Percentiles rank a stretch among this genome's conserved stretches.
phyloP scores from a whole-genome alignment of 768 basidiomycete genomes.

The Gyrodon lividus region DNA sequence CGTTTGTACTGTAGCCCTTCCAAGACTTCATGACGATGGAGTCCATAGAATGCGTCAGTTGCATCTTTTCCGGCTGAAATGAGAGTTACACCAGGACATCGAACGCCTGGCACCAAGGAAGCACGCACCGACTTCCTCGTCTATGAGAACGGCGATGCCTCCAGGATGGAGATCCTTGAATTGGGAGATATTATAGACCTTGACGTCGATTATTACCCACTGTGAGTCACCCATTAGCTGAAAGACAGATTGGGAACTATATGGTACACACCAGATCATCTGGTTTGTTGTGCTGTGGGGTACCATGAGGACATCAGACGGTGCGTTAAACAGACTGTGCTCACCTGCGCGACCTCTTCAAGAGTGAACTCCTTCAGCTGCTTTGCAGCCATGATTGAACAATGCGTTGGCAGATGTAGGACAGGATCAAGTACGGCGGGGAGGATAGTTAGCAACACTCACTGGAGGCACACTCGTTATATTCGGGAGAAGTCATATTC shows the following conservation, averaged over 20 bases:
- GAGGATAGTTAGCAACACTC: no score
- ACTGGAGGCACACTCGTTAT: no score
- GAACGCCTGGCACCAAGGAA: neutral
- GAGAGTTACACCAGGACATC: neutral
- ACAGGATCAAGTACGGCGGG: no score
- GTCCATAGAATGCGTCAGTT: constrained; percentile 83
- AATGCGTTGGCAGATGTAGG: no score
- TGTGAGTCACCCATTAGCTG: constrained; percentile 29
- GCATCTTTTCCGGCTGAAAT: constrained; percentile 76
- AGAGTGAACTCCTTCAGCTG: constrained; percentile 47
- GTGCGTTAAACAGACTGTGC: constrained; percentile 10
- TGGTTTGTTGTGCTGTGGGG: constrained; percentile 63
- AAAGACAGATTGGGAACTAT: neutral
- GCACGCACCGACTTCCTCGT: constrained; percentile 67
- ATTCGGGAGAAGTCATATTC: no score
- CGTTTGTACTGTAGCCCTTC: constrained; percentile 70
- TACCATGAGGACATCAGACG: neutral
- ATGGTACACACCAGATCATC: constrained; percentile 63
- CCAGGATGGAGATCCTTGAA: constrained; percentile 86
- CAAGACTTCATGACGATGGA: constrained; percentile 86
- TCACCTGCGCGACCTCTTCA: constrained; percentile 59
- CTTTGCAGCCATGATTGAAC: constrained; percentile 34
- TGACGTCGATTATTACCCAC: constrained; percentile 85
- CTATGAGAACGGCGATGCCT: constrained; percentile 74
- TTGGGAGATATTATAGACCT: constrained; percentile 79